Conservation (phyloP, 2,329 filamentous ascomycete species). For the Thelonectria discophora region DNA sequence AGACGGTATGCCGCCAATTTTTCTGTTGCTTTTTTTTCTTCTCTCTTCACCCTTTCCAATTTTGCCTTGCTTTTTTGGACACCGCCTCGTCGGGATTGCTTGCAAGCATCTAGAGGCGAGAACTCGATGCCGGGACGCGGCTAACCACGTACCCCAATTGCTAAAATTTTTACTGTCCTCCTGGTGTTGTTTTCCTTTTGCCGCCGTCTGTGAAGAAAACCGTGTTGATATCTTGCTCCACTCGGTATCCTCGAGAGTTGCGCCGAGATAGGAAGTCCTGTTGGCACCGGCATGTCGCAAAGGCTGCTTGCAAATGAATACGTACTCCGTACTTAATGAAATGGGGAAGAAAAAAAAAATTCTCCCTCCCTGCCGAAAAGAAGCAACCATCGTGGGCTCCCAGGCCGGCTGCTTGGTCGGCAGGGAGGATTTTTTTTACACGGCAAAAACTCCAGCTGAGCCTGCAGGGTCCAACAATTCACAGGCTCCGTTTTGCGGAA, state of each 20-base stretch:
- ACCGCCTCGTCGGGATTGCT: background rate
- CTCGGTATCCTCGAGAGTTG: background rate
- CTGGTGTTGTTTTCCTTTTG: constrained; percentile 9
- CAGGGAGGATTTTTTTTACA: background rate
- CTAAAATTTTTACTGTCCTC: background rate
- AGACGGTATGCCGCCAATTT: constrained; percentile 1
- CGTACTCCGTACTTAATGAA: background rate
- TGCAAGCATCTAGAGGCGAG: background rate
- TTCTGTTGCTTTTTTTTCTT: background rate
- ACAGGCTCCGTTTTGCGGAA: background rate
- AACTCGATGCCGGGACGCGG: constrained; percentile 14
- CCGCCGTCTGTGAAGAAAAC: background rate
- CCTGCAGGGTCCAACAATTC: background rate
- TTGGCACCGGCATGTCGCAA: background rate
- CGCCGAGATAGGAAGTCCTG: constrained; percentile 17
- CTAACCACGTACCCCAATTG: no score
- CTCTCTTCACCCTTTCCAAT: background rate
- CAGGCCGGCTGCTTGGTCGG: no score
- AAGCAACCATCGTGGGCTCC: no score
- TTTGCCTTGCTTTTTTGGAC: background rate
- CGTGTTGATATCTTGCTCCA: background rate
- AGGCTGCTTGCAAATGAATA: background rate
- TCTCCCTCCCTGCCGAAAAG: constrained; percentile 6
- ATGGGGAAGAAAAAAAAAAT: constrained; percentile 3
- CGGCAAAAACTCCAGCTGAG: background rate